Conservation (phyloP, 163 green algal genomes). For the Scenedesmus sp. region DNA sequence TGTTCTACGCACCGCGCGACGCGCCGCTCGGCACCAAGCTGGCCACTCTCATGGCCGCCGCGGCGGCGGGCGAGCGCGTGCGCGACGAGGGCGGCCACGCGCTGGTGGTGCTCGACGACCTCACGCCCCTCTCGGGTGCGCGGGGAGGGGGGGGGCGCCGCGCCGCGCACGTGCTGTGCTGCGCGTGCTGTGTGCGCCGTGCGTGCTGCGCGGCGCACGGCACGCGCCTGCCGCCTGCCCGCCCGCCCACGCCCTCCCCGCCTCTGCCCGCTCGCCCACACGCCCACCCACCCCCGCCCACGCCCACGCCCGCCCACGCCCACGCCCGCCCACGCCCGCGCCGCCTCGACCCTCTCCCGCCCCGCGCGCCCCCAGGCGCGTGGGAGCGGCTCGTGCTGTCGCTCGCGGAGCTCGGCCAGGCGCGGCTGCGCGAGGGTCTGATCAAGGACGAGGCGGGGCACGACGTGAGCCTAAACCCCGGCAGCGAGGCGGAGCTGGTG, state of each 20-base stretch:
- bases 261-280: no score
- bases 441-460: constrained; percentile 56
- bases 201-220: no score
- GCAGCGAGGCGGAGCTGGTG: constrained; percentile 71
- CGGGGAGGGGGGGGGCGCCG: no score
- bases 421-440: constrained; percentile 54
- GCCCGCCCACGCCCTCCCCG: no score
- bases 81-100: constrained; percentile 75
- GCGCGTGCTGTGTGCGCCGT: no score
- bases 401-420: constrained; percentile 66
- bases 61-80: constrained; percentile 62
- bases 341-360: no score
- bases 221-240: no score
- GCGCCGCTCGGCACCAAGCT: constrained; percentile 75
- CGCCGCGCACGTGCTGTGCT: no score
- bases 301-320: no score
- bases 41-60: constrained; percentile 72
- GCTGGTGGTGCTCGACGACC: constrained; percentile 85
- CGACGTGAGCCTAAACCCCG: constrained; percentile 22
- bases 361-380: constrained; percentile 41
- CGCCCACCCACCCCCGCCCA: no score
- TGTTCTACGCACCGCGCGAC: constrained; percentile 60
- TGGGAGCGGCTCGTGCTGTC: constrained; percentile 75
- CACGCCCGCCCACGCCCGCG: no score
- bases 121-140: constrained; percentile 63